Evolutionary conservation across 202 grass and related monocot genomes (phyloP), one percentile per base, ranked within the genome.

Genomic region (Cymbopogon flexuosus): DNA sequence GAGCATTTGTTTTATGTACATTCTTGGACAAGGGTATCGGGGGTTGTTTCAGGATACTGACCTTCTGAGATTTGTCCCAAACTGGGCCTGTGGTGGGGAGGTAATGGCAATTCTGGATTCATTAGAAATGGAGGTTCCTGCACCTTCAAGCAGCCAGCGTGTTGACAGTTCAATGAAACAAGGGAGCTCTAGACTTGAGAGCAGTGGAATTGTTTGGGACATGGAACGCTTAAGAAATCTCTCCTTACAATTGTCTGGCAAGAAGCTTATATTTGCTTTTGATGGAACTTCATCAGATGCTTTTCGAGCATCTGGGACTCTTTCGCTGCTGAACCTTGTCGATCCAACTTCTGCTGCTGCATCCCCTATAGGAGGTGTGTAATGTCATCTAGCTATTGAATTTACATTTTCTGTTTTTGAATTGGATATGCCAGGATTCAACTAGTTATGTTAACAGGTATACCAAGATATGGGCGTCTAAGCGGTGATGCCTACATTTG

Each of bases 231-330:
- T 99, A 83, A 91, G 86, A 80, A 99, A 86, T 89, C 87, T 99
- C 62, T 89, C 87, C 39, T 78, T 83, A 60, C 92, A 99, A 73
- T 85, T 99, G 57, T 95, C 89, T 49, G 96, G 92, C 68, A 99
- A 86, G 83, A 99, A 99, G 73, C 88, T 99, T 57, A 99, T 99
- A 85, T 99, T 99, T 87, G 90, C 90, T 16, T 99, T 99, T 91
- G 96, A 99, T 88, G 96, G 96, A 67, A 99, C 92, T 83, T 90
- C 90, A 60, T 99, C 96, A 75, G 96, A 99, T 77, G 90, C 90
- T 83, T 95, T 93, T 84, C 90, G 96, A 46, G 89, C 92, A 85
- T 99, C 96, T 64, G 96, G 96, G 51, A 96, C 96, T 68, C 80
- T 91, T 69, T 99, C 96, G 6, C 86, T 99, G 73, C 79, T 99